phyloP scores from a whole-genome alignment of 2,329 filamentous ascomycete species.

The Diaporthe velutina region DNA sequence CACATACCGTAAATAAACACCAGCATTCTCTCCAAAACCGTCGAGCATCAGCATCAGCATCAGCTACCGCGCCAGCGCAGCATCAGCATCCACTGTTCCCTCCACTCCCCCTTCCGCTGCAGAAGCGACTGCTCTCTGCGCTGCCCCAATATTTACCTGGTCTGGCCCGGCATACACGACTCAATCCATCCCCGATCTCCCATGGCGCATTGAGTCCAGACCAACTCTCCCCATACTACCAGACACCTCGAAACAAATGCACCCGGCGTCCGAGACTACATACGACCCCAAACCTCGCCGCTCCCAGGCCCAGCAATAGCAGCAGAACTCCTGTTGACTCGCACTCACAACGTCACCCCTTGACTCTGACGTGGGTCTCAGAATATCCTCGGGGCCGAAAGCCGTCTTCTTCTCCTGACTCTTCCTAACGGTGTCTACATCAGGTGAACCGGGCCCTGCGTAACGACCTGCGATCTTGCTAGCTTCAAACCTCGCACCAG shows the following conservation, averaged over 20 bases:
- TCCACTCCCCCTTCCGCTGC: background rate
- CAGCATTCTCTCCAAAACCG: background rate
- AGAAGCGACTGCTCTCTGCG: background rate
- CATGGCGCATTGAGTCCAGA: slow-evolving; percentile 29
- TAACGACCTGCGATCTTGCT: background rate
- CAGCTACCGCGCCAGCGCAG: slow-evolving; percentile 2
- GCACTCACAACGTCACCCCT: background rate
- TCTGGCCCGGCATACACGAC: slow-evolving; percentile 13
- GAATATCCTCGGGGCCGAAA: background rate
- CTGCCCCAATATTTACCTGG: background rate
- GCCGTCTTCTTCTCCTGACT: background rate
- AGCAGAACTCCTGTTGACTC: slow-evolving; percentile 8
- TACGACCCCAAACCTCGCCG: background rate
- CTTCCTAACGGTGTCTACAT: background rate
- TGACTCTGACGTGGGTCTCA: slow-evolving; percentile 19
- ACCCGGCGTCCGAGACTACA: background rate
- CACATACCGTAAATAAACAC: background rate
- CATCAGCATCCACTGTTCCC: background rate
- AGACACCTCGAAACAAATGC: slow-evolving; percentile 19
- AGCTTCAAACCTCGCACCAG: background rate
- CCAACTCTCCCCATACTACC: background rate
- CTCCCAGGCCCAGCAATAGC: background rate
- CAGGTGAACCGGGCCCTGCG: background rate
- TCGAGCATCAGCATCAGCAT: background rate
- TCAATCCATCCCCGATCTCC: slow-evolving; percentile 7